Percentiles rank a stretch among this genome's conserved stretches.
phyloP scores from a whole-genome alignment of 352 stramenopile species.

The Plasmopara muralis region DNA sequence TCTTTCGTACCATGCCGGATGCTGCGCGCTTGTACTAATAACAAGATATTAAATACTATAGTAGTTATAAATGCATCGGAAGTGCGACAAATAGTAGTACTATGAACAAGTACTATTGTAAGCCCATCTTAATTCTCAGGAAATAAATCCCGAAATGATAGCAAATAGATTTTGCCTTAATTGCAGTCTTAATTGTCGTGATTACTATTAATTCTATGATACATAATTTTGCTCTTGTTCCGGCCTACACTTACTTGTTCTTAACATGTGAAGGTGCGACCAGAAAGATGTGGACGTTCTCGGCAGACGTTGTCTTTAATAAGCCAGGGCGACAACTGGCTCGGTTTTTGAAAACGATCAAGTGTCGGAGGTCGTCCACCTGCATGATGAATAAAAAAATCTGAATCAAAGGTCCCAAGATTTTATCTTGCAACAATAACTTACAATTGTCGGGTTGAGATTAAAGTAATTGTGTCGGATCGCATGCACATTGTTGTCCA shows the following conservation, averaged over 20 bases:
- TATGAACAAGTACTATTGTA: not conserved
- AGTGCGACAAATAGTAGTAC: not conserved
- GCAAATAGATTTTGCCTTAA: no score
- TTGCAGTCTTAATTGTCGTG: no score
- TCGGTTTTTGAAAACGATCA: constrained; percentile 55
- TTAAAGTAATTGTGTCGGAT: constrained; percentile 86
- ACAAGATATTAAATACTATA: not conserved
- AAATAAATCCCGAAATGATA: no score
- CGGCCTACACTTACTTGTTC: constrained; percentile 34
- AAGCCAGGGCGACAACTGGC: constrained; percentile 43
- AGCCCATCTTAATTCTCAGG: no score
- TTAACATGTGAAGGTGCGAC: constrained; percentile 61
- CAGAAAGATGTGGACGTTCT: constrained; percentile 74
- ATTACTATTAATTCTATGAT: no score
- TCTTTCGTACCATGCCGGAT: constrained; percentile 19
- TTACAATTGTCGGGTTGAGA: constrained; percentile 74
- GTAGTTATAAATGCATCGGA: no score
- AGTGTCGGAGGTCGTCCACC: constrained; percentile 52
- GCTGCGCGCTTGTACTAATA: not conserved
- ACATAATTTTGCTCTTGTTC: not conserved
- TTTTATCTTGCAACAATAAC: constrained; percentile 1
- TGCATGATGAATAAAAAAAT: not conserved
- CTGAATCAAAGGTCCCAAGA: not conserved
- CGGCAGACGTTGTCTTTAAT: constrained; percentile 45
- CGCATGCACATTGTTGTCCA: constrained; percentile 81